These are phyloP conservation scores for Pichia membranifaciens DNA, from an alignment of 805 yeast genomes.

Conservation along the genomic window DNA sequence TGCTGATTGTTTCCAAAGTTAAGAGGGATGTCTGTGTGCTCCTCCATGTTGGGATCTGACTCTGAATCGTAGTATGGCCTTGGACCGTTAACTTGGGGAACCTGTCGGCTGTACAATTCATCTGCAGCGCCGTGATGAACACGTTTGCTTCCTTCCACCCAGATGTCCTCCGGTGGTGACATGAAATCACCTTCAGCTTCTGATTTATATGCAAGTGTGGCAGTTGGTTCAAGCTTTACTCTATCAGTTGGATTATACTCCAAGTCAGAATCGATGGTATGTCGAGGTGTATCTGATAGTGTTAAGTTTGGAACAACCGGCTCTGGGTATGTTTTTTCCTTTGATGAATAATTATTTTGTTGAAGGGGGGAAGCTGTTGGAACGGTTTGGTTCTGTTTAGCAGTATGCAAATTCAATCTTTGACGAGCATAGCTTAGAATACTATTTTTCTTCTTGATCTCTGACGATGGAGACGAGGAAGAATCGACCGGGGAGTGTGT, in stretches of 20 bases:
- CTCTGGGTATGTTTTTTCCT: too few relatives aligned
- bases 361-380: too few relatives aligned
- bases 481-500: neutral
- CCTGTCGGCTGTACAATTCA: too few relatives aligned
- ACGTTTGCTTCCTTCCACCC: too few relatives aligned
- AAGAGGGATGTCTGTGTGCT: neutral
- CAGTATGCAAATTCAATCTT: slow-evolving; percentile 2
- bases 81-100: slow-evolving; percentile 6
- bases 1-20: neutral
- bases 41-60: neutral
- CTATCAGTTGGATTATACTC: too few relatives aligned
- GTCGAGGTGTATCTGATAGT: neutral
- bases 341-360: too few relatives aligned
- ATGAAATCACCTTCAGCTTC: too few relatives aligned
- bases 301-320: neutral
- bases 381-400: neutral
- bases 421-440: slow-evolving; percentile 8
- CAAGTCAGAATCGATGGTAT: neutral
- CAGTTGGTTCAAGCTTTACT: too few relatives aligned
- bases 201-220: too few relatives aligned
- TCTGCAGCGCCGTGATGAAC: too few relatives aligned
- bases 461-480: neutral
- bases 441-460: neutral
- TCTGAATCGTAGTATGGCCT: slow-evolving; percentile 6
- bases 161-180: too few relatives aligned